phyloP scores from a whole-genome alignment of 176 grass and related monocot genomes.

The Oryza officinalis region DNA sequence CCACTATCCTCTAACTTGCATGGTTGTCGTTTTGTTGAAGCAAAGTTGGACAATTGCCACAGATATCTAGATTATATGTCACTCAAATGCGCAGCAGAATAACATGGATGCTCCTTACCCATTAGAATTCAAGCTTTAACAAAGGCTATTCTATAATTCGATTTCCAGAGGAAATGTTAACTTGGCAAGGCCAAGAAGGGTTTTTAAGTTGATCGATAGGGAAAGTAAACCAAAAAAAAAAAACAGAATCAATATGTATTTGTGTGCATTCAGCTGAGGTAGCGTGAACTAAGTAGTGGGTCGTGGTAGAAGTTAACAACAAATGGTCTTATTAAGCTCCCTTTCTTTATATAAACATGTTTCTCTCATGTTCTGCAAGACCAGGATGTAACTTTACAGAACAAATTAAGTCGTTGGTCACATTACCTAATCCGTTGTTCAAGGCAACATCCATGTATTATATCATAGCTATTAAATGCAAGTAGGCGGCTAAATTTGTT shows the following conservation, averaged over 20 bases:
- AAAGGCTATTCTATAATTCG: background rate
- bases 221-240: background rate
- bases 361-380: background rate
- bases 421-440: background rate
- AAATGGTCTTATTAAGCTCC: background rate
- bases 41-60: background rate
- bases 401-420: background rate
- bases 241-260: background rate
- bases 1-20: background rate
- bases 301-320: background rate
- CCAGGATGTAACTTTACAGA: background rate
- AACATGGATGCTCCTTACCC: background rate
- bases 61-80: background rate
- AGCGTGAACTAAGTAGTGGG: background rate
- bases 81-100: background rate
- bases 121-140: background rate
- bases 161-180: background rate
- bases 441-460: background rate
- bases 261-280: background rate
- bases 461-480: background rate
- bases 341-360: background rate
- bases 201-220: background rate
- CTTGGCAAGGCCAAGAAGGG: background rate
- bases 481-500: background rate
- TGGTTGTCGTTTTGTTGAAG: background rate